Evolutionary conservation across 768 basidiomycete species (phyloP).

Genomic region (Tulasnella sp.): DNA sequence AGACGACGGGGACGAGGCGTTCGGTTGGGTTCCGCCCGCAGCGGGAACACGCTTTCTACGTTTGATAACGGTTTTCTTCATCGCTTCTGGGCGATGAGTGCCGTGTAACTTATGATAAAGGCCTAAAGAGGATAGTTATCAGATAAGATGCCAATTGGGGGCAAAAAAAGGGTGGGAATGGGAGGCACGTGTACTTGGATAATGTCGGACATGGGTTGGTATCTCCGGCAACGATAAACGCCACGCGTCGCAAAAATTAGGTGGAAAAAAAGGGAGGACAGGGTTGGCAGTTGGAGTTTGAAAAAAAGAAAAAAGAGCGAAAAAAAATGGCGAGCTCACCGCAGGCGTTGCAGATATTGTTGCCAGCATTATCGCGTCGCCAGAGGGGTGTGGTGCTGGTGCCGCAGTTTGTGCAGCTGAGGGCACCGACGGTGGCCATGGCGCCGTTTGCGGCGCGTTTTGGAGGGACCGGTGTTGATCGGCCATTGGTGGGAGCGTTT

Average conservation of each 20-base stretch:
- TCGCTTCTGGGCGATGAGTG: slow-evolving; percentile 89
- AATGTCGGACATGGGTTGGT: neutral
- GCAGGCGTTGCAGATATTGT: slow-evolving; percentile 91
- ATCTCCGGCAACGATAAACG: no score
- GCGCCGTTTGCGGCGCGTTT: slow-evolving; percentile 11
- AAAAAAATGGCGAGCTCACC: slow-evolving; percentile 35
- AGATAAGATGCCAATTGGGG: neutral
- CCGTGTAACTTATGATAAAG: slow-evolving; percentile 98
- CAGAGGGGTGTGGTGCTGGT: slow-evolving; percentile 84
- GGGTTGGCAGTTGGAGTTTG: neutral
- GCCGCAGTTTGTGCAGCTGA: slow-evolving; percentile 79
- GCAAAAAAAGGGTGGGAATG: neutral
- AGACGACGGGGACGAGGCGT: slow-evolving; percentile 12
- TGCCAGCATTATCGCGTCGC: slow-evolving; percentile 81
- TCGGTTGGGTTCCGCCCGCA: slow-evolving; percentile 34
- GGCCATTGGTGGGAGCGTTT: neutral
- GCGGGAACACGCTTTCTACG: slow-evolving; percentile 94
- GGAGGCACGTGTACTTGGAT: neutral
- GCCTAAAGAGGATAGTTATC: slow-evolving; percentile 36
- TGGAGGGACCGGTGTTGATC: neutral
- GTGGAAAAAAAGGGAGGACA: neutral
- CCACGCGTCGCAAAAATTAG: neutral
- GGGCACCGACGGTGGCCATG: slow-evolving; percentile 46
- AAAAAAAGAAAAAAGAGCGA: neutral
- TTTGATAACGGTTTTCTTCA: slow-evolving; percentile 99